Conservation (phyloP, 768 basidiomycete species). For the Tricholomella constricta region DNA sequence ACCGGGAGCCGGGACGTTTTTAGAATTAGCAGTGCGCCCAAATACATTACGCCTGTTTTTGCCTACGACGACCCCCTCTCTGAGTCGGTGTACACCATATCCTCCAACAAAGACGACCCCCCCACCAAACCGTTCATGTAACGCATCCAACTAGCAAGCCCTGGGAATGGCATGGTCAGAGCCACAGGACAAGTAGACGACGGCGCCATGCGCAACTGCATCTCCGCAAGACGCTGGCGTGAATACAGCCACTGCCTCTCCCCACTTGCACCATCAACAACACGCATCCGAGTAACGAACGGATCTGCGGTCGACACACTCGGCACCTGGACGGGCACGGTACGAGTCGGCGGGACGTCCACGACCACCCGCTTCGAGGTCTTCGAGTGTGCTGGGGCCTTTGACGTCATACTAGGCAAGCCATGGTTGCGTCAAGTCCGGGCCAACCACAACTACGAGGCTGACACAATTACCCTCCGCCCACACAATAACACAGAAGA, state of each 20-base stretch:
- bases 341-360: neutral
- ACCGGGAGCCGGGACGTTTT: neutral
- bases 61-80: neutral
- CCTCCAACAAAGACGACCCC: neutral
- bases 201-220: neutral
- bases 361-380: conserved; percentile 21
- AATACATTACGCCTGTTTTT: neutral
- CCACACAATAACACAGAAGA: neutral
- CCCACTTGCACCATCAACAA: neutral
- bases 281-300: conserved; percentile 22
- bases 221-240: neutral
- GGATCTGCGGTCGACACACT: neutral
- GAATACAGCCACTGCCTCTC: neutral
- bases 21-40: neutral
- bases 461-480: conserved; percentile 8
- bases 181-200: neutral
- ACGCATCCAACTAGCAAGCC: neutral
- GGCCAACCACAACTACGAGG: conserved; percentile 24
- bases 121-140: neutral
- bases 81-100: neutral
- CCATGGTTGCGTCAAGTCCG: conserved; percentile 21
- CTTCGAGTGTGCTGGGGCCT: conserved; percentile 24
- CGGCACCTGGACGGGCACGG: neutral
- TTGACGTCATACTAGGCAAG: conserved; percentile 30
- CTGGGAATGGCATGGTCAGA: neutral